These are phyloP conservation scores for Cinchona pubescens DNA, from an alignment of 257 asterid species.

Conservation along the genomic window DNA sequence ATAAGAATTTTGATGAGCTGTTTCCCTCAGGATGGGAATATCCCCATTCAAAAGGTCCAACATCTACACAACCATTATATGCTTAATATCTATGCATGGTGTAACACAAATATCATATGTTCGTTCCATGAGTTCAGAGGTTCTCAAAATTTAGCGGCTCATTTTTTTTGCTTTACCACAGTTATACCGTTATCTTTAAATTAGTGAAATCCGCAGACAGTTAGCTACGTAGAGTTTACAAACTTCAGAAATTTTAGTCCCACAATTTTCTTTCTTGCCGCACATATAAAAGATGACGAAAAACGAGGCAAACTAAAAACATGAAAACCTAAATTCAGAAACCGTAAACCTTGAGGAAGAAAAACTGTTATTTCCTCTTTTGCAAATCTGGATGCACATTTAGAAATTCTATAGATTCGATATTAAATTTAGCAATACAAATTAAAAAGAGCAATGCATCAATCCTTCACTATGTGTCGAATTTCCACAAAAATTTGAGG, in stretches of 20 bases:
- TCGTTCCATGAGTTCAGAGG: not conserved
- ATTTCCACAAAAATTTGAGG: not conserved
- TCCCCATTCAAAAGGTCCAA: not conserved
- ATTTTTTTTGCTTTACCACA: not conserved
- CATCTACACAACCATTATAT: not conserved
- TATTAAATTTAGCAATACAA: not conserved
- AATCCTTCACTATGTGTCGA: not conserved
- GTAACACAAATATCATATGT: not conserved
- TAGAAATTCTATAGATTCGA: not conserved
- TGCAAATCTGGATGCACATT: not conserved
- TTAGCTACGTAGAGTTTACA: not conserved
- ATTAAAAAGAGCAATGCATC: not conserved
- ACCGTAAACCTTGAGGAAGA: not conserved
- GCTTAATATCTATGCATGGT: not conserved
- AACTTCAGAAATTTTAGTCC: not conserved
- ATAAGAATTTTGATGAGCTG: not conserved
- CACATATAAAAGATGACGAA: not conserved
- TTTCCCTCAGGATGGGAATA: not conserved
- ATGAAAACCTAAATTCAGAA: not conserved
- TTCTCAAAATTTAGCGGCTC: not conserved
- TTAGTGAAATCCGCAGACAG: not conserved
- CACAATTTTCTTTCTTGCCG: not conserved
- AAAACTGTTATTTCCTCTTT: not conserved
- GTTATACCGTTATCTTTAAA: not conserved
- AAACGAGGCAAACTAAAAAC: not conserved